Percentiles rank a stretch among this genome's conserved stretches.
phyloP scores from a whole-genome alignment of 2,329 filamentous ascomycete species.

The Hortaea werneckii region DNA sequence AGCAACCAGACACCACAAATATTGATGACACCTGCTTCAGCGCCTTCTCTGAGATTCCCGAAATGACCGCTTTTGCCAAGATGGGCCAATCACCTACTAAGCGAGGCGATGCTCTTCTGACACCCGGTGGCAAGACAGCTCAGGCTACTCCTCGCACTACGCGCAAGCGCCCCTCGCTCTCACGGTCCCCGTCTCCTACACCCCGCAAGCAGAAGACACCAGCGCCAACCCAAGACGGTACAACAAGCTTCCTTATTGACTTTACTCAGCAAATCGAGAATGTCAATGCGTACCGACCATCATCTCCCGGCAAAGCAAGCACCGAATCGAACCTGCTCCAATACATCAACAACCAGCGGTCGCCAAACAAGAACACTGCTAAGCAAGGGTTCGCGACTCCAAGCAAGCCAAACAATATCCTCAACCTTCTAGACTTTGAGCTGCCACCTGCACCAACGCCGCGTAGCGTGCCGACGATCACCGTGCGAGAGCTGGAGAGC shows the following conservation, averaged over 20 bases:
- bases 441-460: slow-evolving; percentile 90
- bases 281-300: slow-evolving; percentile 37
- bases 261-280: slow-evolving; percentile 70
- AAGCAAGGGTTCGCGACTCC: slow-evolving; percentile 30
- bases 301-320: slow-evolving; percentile 42
- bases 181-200: slow-evolving; percentile 41
- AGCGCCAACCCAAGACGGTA: slow-evolving; percentile 46
- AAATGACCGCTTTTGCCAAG: slow-evolving; percentile 73
- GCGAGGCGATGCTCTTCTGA: slow-evolving; percentile 18
- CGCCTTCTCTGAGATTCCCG: slow-evolving; percentile 79
- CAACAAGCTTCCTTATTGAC: slow-evolving; percentile 72
- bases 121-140: slow-evolving; percentile 10
- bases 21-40: slow-evolving; percentile 69
- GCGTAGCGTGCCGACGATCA: slow-evolving; percentile 80
- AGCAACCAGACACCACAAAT: slow-evolving; percentile 24
- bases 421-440: slow-evolving; percentile 77
- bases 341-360: slow-evolving; percentile 31
- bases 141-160: slow-evolving; percentile 41
- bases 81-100: slow-evolving; percentile 46
- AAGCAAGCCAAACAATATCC: slow-evolving; percentile 39
- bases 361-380: slow-evolving; percentile 30
- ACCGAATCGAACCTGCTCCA: slow-evolving; percentile 40
- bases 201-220: slow-evolving; percentile 38
- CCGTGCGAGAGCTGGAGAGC: slow-evolving; percentile 82
- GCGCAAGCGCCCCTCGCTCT: slow-evolving; percentile 31